Conservation (phyloP, 768 basidiomycete genomes). For the Xerocomellus chrysenteron region DNA sequence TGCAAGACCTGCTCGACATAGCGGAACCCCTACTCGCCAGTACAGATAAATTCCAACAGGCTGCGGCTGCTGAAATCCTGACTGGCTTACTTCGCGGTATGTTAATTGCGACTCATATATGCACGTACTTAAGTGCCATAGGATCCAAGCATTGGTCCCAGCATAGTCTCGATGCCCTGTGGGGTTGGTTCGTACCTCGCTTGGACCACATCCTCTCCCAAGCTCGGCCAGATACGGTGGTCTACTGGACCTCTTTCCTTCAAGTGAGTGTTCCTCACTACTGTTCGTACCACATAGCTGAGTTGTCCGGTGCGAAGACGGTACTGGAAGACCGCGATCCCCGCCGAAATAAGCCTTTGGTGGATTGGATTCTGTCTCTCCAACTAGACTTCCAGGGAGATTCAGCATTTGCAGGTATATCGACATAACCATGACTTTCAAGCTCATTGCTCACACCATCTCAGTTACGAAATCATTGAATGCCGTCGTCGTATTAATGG, state of each 20-base stretch:
- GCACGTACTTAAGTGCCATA: conserved; percentile 26
- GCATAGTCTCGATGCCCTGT: conserved; percentile 51
- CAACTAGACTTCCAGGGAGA: conserved; percentile 82
- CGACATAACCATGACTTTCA: not conserved
- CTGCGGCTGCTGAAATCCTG: conserved; percentile 74
- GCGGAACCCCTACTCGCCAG: conserved; percentile 65
- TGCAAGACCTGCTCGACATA: conserved; percentile 52
- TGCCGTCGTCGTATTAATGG: conserved; percentile 64
- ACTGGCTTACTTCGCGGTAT: conserved; percentile 73
- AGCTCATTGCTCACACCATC: conserved; percentile 9
- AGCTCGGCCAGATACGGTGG: conserved; percentile 82
- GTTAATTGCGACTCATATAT: conserved; percentile 8
- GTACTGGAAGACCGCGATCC: conserved; percentile 73
- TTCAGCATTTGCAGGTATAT: conserved; percentile 83
- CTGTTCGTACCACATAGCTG: not conserved
- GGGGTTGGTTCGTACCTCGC: conserved; percentile 68
- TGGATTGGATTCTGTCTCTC: conserved; percentile 74
- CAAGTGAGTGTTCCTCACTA: conserved; percentile 22
- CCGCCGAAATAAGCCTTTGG: conserved; percentile 66
- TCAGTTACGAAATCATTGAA: conserved; percentile 77
- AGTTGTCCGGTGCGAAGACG: conserved; percentile 34
- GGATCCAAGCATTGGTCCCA: conserved; percentile 86
- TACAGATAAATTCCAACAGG: conserved; percentile 80
- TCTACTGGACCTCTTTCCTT: conserved; percentile 71
- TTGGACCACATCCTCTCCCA: conserved; percentile 65